A percentile compares a stretch with the other conserved stretches of the same genome.
Conservation (phyloP, 129 eudicot genomes). For the Erigeron canadensis region DNA sequence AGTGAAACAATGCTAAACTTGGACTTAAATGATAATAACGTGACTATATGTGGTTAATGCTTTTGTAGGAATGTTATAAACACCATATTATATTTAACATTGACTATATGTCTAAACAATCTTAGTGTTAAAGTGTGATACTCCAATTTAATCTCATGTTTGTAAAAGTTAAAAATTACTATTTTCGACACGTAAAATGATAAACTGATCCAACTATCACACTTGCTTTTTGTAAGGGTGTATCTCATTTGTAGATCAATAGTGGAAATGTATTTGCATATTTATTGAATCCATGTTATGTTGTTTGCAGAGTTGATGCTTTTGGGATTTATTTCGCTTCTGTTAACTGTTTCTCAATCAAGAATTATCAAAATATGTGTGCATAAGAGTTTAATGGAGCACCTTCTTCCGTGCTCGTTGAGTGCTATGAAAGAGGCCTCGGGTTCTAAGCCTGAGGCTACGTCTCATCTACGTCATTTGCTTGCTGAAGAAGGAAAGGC, state of each 20-base stretch:
- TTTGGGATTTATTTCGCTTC: slow-evolving; percentile 72
- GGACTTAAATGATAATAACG: no score
- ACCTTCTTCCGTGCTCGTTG: slow-evolving; percentile 45
- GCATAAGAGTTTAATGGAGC: slow-evolving; percentile 45
- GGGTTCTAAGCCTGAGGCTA: slow-evolving; percentile 27
- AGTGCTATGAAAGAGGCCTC: slow-evolving; percentile 24
- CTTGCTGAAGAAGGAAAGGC: slow-evolving; percentile 45
- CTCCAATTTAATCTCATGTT: no score
- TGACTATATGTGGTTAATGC: not conserved
- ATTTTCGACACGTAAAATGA: no score
- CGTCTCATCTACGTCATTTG: slow-evolving; percentile 50
- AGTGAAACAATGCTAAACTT: not conserved
- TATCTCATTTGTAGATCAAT: not conserved
- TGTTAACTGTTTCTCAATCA: slow-evolving; percentile 61
- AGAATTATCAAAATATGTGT: slow-evolving; percentile 50
- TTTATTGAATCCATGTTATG: not conserved
- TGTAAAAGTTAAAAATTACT: no score
- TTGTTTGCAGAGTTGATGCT: slow-evolving; percentile 67
- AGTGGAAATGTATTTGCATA: not conserved
- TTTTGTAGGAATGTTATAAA: not conserved
- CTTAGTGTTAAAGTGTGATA: no score
- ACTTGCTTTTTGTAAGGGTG: not conserved
- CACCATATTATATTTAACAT: no score
- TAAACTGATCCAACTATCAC: not conserved
- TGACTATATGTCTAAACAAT: no score